Evolutionary conservation across 495 filamentous ascomycete genomes (phyloP).

Genomic region (Xylaria palmicola): DNA sequence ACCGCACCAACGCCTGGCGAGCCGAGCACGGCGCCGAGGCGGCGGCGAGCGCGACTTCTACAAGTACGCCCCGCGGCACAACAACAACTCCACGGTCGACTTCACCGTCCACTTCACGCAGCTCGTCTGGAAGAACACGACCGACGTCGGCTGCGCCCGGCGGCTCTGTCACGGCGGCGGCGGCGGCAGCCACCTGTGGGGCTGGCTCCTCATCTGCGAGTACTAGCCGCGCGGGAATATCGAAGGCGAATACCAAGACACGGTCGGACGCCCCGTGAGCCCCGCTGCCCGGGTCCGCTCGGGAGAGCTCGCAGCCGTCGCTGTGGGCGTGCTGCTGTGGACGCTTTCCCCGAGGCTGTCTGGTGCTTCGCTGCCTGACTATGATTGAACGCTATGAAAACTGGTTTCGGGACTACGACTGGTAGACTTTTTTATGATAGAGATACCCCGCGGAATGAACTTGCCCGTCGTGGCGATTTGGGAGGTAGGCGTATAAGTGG

Average conservation of each 20-base stretch:
- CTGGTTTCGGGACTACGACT: background rate
- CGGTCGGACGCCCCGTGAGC: slow-evolving; percentile 40
- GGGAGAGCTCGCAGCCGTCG: background rate
- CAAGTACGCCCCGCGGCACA: no score
- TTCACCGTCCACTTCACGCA: slow-evolving; percentile 79
- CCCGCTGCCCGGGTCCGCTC: slow-evolving; percentile 13
- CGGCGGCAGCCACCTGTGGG: no score
- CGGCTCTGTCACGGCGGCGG: slow-evolving; percentile 57
- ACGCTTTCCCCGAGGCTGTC: no score
- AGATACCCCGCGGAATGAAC: background rate
- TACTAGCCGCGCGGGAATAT: slow-evolving; percentile 77
- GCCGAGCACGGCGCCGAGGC: slow-evolving; percentile 58
- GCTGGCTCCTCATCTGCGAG: slow-evolving; percentile 80
- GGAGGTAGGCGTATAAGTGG: no score
- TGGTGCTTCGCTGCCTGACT: no score
- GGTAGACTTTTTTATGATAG: background rate
- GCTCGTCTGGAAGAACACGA: slow-evolving; percentile 75
- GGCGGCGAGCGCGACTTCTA: slow-evolving; percentile 59
- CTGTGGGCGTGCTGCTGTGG: background rate
- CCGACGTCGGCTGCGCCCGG: slow-evolving; percentile 65
- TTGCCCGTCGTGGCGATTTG: no score
- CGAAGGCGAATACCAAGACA: slow-evolving; percentile 51
- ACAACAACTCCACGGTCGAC: no score
- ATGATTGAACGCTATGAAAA: no score
- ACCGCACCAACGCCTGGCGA: slow-evolving; percentile 68